These are phyloP conservation scores for Phytopythium delawarense DNA, from an alignment of 352 stramenopile species.

Conservation along the genomic window DNA sequence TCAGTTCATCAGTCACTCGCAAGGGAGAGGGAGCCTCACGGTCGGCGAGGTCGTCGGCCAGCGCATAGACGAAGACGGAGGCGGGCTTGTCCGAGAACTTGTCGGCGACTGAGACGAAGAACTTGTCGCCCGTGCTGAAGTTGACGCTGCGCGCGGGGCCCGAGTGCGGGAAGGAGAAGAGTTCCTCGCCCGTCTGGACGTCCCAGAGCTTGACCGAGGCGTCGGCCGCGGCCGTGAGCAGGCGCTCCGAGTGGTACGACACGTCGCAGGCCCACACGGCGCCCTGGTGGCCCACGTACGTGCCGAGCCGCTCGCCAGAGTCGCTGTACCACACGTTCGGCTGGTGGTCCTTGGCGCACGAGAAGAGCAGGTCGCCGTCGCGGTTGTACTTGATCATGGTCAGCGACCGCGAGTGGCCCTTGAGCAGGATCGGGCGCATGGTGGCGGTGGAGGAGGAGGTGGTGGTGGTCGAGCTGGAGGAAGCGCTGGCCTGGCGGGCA, in stretches of 20 bases:
- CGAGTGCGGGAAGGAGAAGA: conserved; percentile 85
- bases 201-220: conserved; percentile 91
- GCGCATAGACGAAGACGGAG: conserved; percentile 77
- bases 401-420: conserved; percentile 98
- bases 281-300: conserved; percentile 96
- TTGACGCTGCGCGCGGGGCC: conserved; percentile 81
- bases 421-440: conserved; percentile 97
- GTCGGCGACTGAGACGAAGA: conserved; percentile 79
- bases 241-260: conserved; percentile 88
- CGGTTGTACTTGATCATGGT: conserved; percentile 99
- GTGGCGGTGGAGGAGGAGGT: conserved; percentile 2
- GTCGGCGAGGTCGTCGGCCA: conserved; percentile 56
- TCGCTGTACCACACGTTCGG: conserved; percentile 97
- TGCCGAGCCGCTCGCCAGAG: conserved; percentile 94
- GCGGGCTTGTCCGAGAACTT: conserved; percentile 82
- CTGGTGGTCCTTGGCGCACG: conserved; percentile 93
- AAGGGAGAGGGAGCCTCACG: conserved; percentile 32
- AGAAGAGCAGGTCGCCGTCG: conserved; percentile 98
- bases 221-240: conserved; percentile 96
- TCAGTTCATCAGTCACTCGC: not conserved
- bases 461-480: not conserved
- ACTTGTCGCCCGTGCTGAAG: conserved; percentile 84
- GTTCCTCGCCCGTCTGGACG: conserved; percentile 84
- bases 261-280: conserved; percentile 97
- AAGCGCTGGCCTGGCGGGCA: not conserved